Evolutionary conservation across 75 land plant genomes (phyloP).

Genomic region (Larix kaempferi): DNA sequence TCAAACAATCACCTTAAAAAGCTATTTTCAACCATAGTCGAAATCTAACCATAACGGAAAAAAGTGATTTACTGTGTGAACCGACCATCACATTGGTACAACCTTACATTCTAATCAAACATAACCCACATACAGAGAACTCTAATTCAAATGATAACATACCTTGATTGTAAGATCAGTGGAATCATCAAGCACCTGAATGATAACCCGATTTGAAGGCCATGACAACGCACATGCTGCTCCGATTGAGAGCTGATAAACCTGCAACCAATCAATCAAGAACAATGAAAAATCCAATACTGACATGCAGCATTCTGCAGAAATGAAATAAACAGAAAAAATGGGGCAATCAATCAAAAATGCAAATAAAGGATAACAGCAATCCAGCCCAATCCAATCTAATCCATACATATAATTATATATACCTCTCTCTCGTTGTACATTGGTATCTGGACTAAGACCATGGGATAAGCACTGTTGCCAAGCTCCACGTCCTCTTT

Average conservation of each 20-base stretch:
- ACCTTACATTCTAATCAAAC: background rate
- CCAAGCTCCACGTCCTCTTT: conserved; percentile 72
- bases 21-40: no score
- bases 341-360: no score
- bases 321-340: background rate
- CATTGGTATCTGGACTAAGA: conserved; percentile 80
- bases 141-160: background rate
- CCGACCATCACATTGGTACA: background rate
- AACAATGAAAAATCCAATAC: background rate
- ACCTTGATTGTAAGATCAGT: conserved; percentile 53
- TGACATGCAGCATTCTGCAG: background rate
- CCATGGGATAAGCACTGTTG: conserved; percentile 67
- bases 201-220: conserved; percentile 74
- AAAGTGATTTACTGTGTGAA: no score
- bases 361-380: no score
- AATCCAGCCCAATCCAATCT: no score
- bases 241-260: conserved; percentile 78
- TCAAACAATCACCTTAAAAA: no score
- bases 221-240: conserved; percentile 85
- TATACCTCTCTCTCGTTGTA: conserved; percentile 67
- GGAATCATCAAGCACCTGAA: conserved; percentile 83
- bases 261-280: conserved; percentile 28
- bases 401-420: no score
- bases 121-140: background rate
- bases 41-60: no score